A percentile compares a stretch with the other conserved stretches of the same genome.
Conservation (phyloP, 164 flowering plant species). For the Aristolochia fimbriata region DNA sequence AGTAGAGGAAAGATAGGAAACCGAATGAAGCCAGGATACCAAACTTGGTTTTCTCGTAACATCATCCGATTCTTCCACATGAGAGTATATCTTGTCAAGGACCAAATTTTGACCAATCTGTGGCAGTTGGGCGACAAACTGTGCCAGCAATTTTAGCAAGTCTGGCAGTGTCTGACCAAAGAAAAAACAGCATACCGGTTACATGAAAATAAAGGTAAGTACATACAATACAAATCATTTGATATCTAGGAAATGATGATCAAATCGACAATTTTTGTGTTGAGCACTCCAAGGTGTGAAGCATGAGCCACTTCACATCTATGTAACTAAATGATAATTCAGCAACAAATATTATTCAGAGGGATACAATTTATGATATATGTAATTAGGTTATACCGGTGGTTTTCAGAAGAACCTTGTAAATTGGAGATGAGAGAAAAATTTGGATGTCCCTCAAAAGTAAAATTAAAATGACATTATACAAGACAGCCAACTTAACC, state of each 20-base stretch:
- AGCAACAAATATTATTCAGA: neutral
- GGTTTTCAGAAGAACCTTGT: no score
- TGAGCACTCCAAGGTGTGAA: no score
- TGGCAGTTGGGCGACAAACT: constrained; percentile 47
- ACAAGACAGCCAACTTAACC: no score
- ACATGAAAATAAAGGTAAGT: neutral
- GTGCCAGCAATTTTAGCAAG: constrained; percentile 72
- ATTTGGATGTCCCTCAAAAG: no score
- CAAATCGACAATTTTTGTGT: neutral
- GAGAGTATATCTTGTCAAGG: constrained; percentile 59
- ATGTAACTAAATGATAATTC: neutral
- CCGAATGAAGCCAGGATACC: no score
- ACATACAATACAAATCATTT: neutral
- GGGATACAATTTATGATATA: no score
- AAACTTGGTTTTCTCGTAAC: constrained; percentile 67
- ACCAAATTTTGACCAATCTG: constrained; percentile 54
- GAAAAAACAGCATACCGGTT: neutral
- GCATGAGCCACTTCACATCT: neutral
- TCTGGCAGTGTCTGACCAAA: constrained; percentile 65
- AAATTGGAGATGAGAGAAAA: no score
- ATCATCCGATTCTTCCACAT: constrained; percentile 86
- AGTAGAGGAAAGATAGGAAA: no score
- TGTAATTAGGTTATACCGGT: no score
- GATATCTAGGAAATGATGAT: neutral
- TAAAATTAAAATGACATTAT: no score